Evolutionary conservation across 164 flowering plant genomes (phyloP).

Genomic region (Macadamia tetraphylla): DNA sequence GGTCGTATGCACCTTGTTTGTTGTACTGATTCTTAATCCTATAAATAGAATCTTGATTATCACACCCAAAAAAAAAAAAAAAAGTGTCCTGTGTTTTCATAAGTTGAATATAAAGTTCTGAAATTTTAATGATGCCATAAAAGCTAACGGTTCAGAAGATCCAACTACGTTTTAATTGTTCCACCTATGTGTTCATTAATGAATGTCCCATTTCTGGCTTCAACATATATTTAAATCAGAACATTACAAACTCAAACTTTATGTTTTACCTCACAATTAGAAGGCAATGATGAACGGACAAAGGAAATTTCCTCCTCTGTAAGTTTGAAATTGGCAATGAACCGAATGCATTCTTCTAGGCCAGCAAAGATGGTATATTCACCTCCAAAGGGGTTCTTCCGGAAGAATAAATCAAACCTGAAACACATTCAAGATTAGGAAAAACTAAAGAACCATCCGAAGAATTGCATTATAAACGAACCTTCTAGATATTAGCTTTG

Average conservation of each 20-base stretch:
- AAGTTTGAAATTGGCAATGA: slow-evolving; percentile 79
- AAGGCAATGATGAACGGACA: slow-evolving; percentile 51
- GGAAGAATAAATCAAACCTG: slow-evolving; percentile 95
- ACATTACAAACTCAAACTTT: neutral
- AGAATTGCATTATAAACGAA: neutral
- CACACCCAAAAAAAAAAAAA: no score
- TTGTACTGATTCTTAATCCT: no score
- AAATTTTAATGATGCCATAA: neutral
- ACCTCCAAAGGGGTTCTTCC: slow-evolving; percentile 96
- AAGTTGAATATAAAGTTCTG: no score
- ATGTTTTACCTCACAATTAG: slow-evolving; percentile 69
- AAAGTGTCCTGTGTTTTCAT: no score
- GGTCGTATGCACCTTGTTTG: no score
- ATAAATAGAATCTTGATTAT: no score
- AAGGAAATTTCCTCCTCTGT: slow-evolving; percentile 75
- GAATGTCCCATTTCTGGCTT: slow-evolving; percentile 1
- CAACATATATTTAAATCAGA: slow-evolving; percentile 1
- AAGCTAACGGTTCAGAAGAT: neutral
- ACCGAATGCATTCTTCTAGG: slow-evolving; percentile 82
- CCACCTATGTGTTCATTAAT: neutral
- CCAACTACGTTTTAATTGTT: slow-evolving; percentile 1
- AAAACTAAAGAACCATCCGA: neutral
- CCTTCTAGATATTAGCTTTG: neutral
- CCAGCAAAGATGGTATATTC: slow-evolving; percentile 97
- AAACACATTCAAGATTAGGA: slow-evolving; percentile 12